Evolutionary conservation across 352 stramenopile species (phyloP), one percentile per base, ranked within the genome.

Genomic region (Phytopythium litorale): DNA sequence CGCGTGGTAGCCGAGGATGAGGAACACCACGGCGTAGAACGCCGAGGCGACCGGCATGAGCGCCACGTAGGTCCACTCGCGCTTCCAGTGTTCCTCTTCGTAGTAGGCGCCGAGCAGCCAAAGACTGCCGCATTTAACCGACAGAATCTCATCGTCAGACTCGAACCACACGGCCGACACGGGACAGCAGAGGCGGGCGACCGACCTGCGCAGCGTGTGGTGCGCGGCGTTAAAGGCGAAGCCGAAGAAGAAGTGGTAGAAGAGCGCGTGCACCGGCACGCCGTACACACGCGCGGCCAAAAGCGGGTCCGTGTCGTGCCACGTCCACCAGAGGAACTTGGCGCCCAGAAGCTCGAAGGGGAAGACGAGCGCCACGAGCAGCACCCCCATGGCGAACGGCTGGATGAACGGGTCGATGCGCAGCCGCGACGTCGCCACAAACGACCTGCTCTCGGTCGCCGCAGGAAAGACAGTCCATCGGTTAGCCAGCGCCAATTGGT

Each of bases 301-400:
- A 45, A 89, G 67, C 30, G 83, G 83, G 30, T 94, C 83, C 21
- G 80, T 92, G 59, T 94, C 86, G 60, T 94, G 86, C 73, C 78
- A 92, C 54, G 86, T 94, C 86, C 86, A 94, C 81, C 81, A 92
- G 30, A 94, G 68, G 53, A 94, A 90, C 59, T 92, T 92, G 60
- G 79, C 60, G 51, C 86, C 86, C 37, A 92, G 51, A 52, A 94
- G 68, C 70, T 94, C 83, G 37, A 91, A 85, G 11, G 86, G 86
- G 43, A 93, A 80, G 8, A 67, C 62, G 30, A 92, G 63, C 53
- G 84, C 63, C 23, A 91, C 58, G 53, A 84, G 71, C 8, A 92
- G 59, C 18, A 68, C 60, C 0, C 76, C 81, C 72, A 92, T 89
- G 13, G 79, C 78, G 42, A 91, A 81, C 13, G 84, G 79, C 63